A percentile compares a stretch with the other conserved stretches of the same genome.
These are phyloP conservation scores for Leccinum olivaceopallidum DNA, from an alignment of 768 basidiomycete genomes.

Conservation along the genomic window DNA sequence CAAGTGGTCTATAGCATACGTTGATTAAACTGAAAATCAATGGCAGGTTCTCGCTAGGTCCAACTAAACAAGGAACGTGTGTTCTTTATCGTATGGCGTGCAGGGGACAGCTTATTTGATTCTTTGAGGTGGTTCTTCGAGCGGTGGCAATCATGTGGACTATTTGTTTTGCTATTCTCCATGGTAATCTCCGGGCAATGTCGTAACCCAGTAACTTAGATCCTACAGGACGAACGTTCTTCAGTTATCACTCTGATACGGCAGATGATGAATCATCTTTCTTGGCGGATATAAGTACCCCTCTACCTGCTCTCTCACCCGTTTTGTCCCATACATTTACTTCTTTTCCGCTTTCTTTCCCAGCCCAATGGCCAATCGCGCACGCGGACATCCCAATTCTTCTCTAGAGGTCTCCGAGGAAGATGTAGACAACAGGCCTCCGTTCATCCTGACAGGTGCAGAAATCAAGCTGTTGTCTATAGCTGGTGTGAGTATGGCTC, in stretches of 20 bases:
- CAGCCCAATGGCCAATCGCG: constrained; percentile 13
- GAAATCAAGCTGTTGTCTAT: constrained; percentile 65
- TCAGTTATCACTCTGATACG: neutral
- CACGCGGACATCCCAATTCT: neutral
- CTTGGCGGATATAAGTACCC: constrained; percentile 5
- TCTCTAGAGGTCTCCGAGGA: constrained; percentile 32
- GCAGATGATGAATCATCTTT: neutral
- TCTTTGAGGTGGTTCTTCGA: neutral
- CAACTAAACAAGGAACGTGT: neutral
- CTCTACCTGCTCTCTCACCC: neutral
- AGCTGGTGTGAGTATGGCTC: constrained; percentile 47
- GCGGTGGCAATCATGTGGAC: neutral
- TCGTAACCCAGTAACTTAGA: neutral
- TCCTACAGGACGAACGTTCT: constrained; percentile 13
- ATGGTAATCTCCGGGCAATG: constrained; percentile 9
- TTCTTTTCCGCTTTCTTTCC: neutral
- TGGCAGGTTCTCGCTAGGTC: neutral
- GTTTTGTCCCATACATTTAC: neutral
- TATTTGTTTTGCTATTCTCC: constrained; percentile 4
- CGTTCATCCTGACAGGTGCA: constrained; percentile 41
- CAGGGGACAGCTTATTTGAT: neutral
- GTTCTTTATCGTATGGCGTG: neutral
- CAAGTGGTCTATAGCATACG: neutral
- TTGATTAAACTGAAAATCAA: neutral
- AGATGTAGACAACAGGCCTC: constrained; percentile 33